Evolutionary conservation across 1,139 yeast genomes (phyloP).

Genomic region (Eremothecium coryli): DNA sequence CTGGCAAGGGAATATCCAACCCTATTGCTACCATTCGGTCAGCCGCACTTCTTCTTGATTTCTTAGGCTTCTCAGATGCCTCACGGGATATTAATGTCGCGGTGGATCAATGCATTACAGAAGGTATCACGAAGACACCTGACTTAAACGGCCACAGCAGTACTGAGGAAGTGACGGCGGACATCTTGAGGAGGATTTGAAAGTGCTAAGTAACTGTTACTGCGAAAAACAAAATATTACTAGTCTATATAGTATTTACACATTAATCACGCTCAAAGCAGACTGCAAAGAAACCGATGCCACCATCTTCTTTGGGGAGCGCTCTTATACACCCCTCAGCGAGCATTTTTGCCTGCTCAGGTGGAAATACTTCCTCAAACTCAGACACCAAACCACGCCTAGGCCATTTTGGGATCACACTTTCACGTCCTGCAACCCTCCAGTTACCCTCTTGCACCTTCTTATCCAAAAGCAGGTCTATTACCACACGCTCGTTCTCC

Average conservation of each 20-base stretch:
- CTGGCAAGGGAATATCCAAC: constrained; percentile 89
- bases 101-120: constrained; percentile 85
- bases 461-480: constrained; percentile 58
- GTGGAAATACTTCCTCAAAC: constrained; percentile 43
- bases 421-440: constrained; percentile 52
- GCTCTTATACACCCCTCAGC: constrained; percentile 88
- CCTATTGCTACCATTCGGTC: constrained; percentile 98
- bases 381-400: constrained; percentile 71
- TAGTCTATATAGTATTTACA: neutral
- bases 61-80: constrained; percentile 82
- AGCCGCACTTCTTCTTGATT: constrained; percentile 93
- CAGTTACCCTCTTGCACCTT: constrained; percentile 60
- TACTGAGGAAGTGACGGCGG: constrained; percentile 80
- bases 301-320: constrained; percentile 82
- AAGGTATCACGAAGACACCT: constrained; percentile 76
- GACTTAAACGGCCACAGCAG: constrained; percentile 87
- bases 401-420: constrained; percentile 77
- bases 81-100: constrained; percentile 91
- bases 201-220: neutral
- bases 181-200: constrained; percentile 38
- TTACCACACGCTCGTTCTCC: constrained; percentile 88
- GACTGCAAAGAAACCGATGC: constrained; percentile 93
- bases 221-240: neutral
- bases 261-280: constrained; percentile 30
- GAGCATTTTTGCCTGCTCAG: constrained; percentile 39